A percentile compares a stretch with the other conserved stretches of the same genome.
These are phyloP conservation scores for Aspergillus pseudotamarii DNA, from an alignment of 2,329 filamentous ascomycete species.

Conservation along the genomic window DNA sequence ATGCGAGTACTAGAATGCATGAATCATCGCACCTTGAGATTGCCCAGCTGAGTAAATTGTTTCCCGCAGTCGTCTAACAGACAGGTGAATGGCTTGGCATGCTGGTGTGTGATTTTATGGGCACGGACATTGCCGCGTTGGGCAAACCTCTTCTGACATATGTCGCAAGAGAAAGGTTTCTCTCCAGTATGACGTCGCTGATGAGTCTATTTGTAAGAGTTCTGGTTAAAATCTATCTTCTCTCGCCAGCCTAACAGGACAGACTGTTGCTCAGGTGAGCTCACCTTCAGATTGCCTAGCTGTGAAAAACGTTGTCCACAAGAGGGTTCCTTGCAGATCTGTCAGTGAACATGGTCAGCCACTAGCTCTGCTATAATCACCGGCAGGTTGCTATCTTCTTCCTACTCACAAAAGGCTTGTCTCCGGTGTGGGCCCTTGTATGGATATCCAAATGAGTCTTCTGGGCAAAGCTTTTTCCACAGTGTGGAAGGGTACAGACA, in stretches of 20 bases:
- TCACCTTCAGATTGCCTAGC: constrained; percentile 83
- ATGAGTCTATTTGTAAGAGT: constrained; percentile 64
- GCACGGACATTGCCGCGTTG: constrained; percentile 84
- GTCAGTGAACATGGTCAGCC: constrained; percentile 12
- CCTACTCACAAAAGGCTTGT: constrained; percentile 81
- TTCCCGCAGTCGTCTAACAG: constrained; percentile 82
- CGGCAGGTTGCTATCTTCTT: not conserved
- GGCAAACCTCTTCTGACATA: constrained; percentile 80
- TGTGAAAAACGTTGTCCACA: constrained; percentile 86
- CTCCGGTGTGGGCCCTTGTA: constrained; percentile 81
- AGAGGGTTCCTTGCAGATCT: constrained; percentile 69
- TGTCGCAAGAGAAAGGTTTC: constrained; percentile 77
- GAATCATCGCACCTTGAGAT: constrained; percentile 71
- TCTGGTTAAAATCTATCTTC: not conserved
- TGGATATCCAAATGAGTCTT: constrained; percentile 95
- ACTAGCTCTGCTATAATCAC: not conserved
- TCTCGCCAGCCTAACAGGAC: not conserved
- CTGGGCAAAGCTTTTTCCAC: constrained; percentile 81
- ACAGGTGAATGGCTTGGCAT: constrained; percentile 78
- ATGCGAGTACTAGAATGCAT: constrained; percentile 1
- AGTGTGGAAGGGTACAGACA: constrained; percentile 72
- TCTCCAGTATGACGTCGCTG: constrained; percentile 85
- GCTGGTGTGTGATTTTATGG: constrained; percentile 78
- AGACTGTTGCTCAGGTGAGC: constrained; percentile 18
- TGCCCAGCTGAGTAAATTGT: constrained; percentile 85